Evolutionary conservation across 331 rosid genomes (phyloP).

Genomic region (Spiraea crenata): DNA sequence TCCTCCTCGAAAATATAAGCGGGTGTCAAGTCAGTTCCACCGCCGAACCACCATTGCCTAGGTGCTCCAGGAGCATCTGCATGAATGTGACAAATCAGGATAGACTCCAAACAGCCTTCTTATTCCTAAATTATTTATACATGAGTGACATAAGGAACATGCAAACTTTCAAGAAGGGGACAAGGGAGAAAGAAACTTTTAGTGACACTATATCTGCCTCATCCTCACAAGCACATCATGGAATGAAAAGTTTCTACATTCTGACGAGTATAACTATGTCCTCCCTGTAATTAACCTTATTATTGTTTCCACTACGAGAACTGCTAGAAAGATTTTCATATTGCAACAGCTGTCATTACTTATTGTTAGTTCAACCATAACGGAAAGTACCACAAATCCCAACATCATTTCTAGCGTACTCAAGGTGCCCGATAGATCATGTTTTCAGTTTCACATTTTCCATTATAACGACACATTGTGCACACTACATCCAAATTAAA

Average conservation of each 20-base stretch:
- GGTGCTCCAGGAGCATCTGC: constrained; percentile 96
- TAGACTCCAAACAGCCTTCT: neutral
- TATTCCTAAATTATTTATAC: neutral
- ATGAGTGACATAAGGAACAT: neutral
- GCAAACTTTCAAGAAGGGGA: neutral
- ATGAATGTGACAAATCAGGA: constrained; percentile 21
- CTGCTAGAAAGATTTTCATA: neutral
- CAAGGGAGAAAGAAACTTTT: neutral
- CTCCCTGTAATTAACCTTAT: neutral
- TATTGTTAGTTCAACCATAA: neutral
- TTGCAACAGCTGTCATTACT: neutral
- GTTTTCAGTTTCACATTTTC: neutral
- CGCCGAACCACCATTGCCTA: constrained; percentile 99
- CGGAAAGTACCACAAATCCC: neutral
- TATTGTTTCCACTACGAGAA: neutral
- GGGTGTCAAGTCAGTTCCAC: constrained; percentile 97
- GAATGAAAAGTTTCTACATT: neutral
- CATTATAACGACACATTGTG: neutral
- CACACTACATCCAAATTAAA: neutral
- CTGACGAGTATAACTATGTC: neutral
- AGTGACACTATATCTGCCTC: neutral
- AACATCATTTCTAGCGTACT: neutral
- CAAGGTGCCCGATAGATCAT: neutral
- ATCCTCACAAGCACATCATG: neutral
- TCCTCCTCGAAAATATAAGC: constrained; percentile 94